phyloP scores from a whole-genome alignment of 495 filamentous ascomycete species.

The Cudoniella acicularis region DNA sequence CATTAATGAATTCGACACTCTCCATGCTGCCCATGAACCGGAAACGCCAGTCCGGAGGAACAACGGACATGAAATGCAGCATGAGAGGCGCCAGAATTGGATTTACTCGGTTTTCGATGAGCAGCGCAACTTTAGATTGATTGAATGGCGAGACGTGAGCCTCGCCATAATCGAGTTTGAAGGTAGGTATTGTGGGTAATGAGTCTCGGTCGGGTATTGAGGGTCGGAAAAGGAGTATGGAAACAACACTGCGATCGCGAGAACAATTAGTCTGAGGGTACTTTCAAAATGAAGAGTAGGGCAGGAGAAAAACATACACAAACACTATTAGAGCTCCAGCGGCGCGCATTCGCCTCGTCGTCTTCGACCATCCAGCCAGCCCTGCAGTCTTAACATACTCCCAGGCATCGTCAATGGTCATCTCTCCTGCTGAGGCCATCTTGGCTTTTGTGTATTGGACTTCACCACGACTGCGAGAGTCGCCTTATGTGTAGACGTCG shows the following conservation, averaged over 20 bases:
- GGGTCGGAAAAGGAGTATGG: slow-evolving; percentile 15
- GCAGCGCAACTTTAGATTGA: slow-evolving; percentile 44
- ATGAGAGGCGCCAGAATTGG: slow-evolving; percentile 42
- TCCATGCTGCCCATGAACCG: slow-evolving; percentile 43
- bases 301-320: too few relatives aligned
- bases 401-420: slow-evolving; percentile 27
- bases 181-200: slow-evolving; percentile 20
- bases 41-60: slow-evolving; percentile 52
- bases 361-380: slow-evolving; percentile 30
- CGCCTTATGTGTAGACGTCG: background rate
- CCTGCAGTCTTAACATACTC: slow-evolving; percentile 21
- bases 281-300: background rate
- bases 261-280: background rate
- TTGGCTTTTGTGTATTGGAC: background rate
- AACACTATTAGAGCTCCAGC: slow-evolving; percentile 27
- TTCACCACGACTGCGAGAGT: background rate
- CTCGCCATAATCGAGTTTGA: slow-evolving; percentile 31
- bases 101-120: slow-evolving; percentile 44
- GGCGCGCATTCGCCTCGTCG: slow-evolving; percentile 31
- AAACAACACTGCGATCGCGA: slow-evolving; percentile 8
- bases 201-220: slow-evolving; percentile 17
- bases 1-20: slow-evolving; percentile 35
- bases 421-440: slow-evolving; percentile 17
- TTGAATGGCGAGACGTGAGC: slow-evolving; percentile 35
- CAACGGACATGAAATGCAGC: slow-evolving; percentile 48